A percentile compares a stretch with the other conserved stretches of the same genome.
Conservation (phyloP, 2,329 filamentous ascomycete species). For the Aureobasidium sp. region DNA sequence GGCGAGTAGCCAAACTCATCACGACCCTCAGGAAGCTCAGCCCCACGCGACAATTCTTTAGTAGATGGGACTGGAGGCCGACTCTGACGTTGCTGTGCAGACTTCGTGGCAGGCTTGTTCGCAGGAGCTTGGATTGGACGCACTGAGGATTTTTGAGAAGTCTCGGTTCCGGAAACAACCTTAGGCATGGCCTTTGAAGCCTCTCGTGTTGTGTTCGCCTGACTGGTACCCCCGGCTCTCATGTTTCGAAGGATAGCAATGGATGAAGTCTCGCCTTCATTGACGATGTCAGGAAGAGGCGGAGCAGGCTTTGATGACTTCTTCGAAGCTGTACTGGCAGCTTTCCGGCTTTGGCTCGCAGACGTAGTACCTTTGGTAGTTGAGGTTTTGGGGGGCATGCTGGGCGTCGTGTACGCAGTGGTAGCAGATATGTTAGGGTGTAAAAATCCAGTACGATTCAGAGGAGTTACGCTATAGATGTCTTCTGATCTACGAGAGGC, state of each 20-base stretch:
- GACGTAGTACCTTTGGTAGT: background rate
- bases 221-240: background rate
- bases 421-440: background rate
- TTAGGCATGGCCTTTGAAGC: no score
- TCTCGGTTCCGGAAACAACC: background rate
- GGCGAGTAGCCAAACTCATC: background rate
- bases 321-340: background rate
- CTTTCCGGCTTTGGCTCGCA: background rate
- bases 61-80: background rate
- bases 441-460: background rate
- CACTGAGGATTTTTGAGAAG: background rate
- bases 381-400: background rate
- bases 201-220: background rate
- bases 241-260: background rate
- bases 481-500: background rate
- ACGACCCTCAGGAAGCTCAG: background rate
- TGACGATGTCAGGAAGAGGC: background rate
- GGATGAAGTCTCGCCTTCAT: background rate
- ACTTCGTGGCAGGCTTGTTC: background rate
- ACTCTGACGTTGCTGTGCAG: background rate
- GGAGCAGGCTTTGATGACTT: background rate
- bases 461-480: background rate
- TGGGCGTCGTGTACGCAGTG: background rate
- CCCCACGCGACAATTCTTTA: background rate
- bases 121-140: background rate